A percentile compares a stretch with the other conserved stretches of the same genome.
phyloP scores from a whole-genome alignment of 2,329 filamentous ascomycete species.

The Fusarium domesticum region DNA sequence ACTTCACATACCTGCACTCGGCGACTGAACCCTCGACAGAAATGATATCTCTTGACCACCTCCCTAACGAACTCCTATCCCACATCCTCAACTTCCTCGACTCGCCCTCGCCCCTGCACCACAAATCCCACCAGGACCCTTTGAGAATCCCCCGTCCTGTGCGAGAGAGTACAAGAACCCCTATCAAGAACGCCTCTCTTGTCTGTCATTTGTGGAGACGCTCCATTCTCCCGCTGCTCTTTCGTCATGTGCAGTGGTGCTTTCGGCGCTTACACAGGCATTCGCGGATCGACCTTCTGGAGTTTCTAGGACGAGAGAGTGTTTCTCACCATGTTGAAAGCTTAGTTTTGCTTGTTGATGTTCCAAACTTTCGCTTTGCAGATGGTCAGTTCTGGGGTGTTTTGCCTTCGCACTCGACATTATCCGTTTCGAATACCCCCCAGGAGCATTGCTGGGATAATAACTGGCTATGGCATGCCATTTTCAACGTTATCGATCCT shows the following conservation, averaged over 20 bases:
- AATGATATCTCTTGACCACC: constrained; percentile 28
- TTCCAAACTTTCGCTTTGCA: too few species aligned
- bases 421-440: not conserved
- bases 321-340: constrained; percentile 36
- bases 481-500: constrained; percentile 55
- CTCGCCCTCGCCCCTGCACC: constrained; percentile 45
- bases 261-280: constrained; percentile 33
- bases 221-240: constrained; percentile 53
- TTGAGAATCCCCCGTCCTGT: constrained; percentile 38
- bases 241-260: constrained; percentile 50
- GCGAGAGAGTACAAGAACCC: constrained; percentile 7
- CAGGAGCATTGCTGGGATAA: constrained; percentile 26
- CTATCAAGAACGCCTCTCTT: constrained; percentile 56
- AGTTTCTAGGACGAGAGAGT: constrained; percentile 38
- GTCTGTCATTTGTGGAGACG: constrained; percentile 54
- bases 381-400: constrained; percentile 31
- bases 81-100: constrained; percentile 57
- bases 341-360: too few species aligned
- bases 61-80: constrained; percentile 61
- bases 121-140: constrained; percentile 45
- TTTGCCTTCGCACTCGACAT: constrained; percentile 25
- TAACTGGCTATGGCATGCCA: constrained; percentile 52
- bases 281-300: constrained; percentile 38
- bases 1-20: too few species aligned
- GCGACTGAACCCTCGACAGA: too few species aligned